Base-by-base conservation (phyloP, 768 basidiomycete genomes). In the Atractiella rhizophila region DNA sequence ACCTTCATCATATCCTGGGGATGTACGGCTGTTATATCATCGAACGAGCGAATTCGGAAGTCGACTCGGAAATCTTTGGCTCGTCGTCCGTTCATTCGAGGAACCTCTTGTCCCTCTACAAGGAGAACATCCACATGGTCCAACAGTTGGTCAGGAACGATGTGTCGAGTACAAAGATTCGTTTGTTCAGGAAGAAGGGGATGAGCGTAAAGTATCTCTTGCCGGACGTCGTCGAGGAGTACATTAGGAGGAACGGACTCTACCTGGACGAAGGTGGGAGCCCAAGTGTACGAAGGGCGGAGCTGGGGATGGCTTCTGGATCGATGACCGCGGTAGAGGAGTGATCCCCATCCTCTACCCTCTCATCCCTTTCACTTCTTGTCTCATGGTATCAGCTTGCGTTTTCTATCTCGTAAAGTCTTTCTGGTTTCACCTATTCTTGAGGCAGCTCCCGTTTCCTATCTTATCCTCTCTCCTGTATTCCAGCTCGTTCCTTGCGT, bases 1-100 rank as follows among this genome's bases (percentile, higher is more conserved):
- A 94, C 85, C 68, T 98, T 33, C 83, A 88, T 52, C 83, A 86
- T 62, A 96, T 98, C 57, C 66, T 96, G 16, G 88, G 88, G 28
- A 70, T 76, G 46, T 96, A 86, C 58, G 91, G 91, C 35, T 76
- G 75, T 48, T 70, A 91, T 56, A 91, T 94, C 51, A 74, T 98
- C 37, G 91, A 98, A 60, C 73, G 85, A 43, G 77, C 85, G 5
- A 88, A 91, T 31, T 78, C 85, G 7, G 81, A 78, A 50, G 75
- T 91, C 16, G 54, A 55, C 39, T 48, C 51, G 38, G 45, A 44
- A 16, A 49, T 55, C 43, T 55, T 53, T 27, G 48, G 48, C 6
- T 48, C 52, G 7, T 51, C 52, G 1, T 47, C 46, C 9, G 54
- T 53, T 10, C 52, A 55, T 40, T 53, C 52, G 37, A 32, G 52